These are phyloP conservation scores for Trichoderma reesei DNA, from an alignment of 495 filamentous ascomycete genomes.

Conservation along the genomic window DNA sequence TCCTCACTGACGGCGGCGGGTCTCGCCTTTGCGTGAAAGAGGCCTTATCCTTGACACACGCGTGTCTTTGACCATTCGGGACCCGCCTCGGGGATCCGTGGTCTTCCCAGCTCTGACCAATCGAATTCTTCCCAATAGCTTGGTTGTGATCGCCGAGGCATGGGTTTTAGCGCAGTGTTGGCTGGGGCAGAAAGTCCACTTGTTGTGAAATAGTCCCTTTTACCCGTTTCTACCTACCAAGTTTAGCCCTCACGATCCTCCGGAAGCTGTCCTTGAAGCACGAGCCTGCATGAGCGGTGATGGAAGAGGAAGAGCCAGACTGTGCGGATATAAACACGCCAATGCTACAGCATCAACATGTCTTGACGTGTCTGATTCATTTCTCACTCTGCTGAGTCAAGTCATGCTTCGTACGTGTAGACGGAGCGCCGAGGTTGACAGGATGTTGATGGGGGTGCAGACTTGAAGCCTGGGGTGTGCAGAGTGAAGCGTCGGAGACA, in stretches of 20 bases:
- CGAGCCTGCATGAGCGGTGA: not conserved
- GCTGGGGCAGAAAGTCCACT: slow-evolving; percentile 2
- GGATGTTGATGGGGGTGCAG: not conserved
- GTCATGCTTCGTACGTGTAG: no score
- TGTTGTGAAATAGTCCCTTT: slow-evolving; percentile 1
- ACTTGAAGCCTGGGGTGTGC: not conserved
- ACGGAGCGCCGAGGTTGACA: not conserved
- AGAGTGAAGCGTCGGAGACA: not conserved
- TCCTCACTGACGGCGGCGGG: not conserved
- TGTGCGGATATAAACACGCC: not conserved
- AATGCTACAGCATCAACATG: not conserved
- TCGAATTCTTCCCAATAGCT: slow-evolving; percentile 4
- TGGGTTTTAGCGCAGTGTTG: slow-evolving; percentile 1
- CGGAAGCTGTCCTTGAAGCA: not conserved
- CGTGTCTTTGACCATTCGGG: slow-evolving; percentile 6
- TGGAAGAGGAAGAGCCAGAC: not conserved
- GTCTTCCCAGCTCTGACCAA: not conserved
- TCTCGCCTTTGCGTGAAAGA: not conserved
- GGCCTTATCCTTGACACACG: not conserved
- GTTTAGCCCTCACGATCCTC: not conserved
- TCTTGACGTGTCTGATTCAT: no score
- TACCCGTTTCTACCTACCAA: not conserved
- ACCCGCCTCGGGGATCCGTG: not conserved
- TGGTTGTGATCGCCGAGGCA: slow-evolving; percentile 5
- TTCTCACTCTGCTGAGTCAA: not conserved